phyloP scores from a whole-genome alignment of 2,329 filamentous ascomycete genomes.

The Diaporthe sp. region DNA sequence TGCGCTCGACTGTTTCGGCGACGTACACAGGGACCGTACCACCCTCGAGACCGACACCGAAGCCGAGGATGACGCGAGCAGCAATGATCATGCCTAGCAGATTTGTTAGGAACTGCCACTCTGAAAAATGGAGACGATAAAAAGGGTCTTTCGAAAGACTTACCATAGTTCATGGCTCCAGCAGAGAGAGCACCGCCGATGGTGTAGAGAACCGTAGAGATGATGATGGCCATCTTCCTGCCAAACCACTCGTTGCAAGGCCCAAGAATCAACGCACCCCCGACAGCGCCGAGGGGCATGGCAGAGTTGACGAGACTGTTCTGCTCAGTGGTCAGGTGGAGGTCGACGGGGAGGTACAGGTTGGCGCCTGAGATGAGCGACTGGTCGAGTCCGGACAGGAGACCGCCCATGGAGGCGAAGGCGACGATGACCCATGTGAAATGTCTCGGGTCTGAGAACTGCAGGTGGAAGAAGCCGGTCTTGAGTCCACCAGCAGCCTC shows the following conservation, averaged over 20 bases:
- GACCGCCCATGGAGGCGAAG: conserved; percentile 82
- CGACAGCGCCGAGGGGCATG: conserved; percentile 80
- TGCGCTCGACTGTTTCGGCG: conserved; percentile 77
- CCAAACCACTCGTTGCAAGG: conserved; percentile 78
- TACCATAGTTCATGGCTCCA: conserved; percentile 74
- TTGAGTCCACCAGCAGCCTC: conserved; percentile 47
- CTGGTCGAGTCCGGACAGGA: conserved; percentile 80
- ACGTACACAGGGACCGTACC: conserved; percentile 83
- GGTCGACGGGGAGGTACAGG: conserved; percentile 72
- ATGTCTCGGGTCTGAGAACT: conserved; percentile 72
- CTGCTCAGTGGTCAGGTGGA: conserved; percentile 67
- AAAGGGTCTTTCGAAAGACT: background rate
- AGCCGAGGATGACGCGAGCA: conserved; percentile 76
- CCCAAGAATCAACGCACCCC: conserved; percentile 75
- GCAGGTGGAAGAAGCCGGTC: conserved; percentile 64
- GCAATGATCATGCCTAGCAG: conserved; percentile 74
- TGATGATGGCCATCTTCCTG: conserved; percentile 76
- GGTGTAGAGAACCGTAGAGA: conserved; percentile 78
- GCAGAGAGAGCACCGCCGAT: conserved; percentile 78
- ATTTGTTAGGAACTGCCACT: background rate
- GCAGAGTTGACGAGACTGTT: conserved; percentile 77
- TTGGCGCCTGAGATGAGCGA: conserved; percentile 80
- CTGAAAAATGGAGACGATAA: background rate
- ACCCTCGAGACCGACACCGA: conserved; percentile 80
- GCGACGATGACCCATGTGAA: conserved; percentile 78